Conservation (phyloP, 106 monocot species). For the Allium sativum region DNA sequence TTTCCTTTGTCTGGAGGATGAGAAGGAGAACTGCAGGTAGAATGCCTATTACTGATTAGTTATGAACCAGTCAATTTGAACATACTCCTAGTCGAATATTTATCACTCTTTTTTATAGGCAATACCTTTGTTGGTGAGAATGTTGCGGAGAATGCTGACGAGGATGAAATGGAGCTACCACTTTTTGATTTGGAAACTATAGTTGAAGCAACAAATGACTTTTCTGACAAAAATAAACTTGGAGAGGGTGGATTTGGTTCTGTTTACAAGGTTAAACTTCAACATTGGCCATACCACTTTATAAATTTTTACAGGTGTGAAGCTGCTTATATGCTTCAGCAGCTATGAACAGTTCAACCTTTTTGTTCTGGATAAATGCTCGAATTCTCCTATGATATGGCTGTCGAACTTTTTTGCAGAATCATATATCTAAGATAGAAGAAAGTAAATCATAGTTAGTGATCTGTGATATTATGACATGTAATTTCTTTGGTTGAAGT, state of each 20-base stretch:
- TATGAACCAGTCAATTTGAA: background rate
- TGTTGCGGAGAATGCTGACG: slow-evolving; percentile 1
- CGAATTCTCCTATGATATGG: background rate
- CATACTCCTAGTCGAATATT: background rate
- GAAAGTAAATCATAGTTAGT: no score
- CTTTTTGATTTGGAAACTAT: slow-evolving; percentile 12
- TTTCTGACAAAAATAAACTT: slow-evolving; percentile 15
- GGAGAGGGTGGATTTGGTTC: slow-evolving; percentile 23
- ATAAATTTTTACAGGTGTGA: no score
- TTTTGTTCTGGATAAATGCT: background rate
- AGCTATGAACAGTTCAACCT: background rate
- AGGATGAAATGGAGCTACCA: slow-evolving; percentile 16
- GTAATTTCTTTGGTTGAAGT: no score
- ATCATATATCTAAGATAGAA: no score
- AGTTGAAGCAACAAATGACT: slow-evolving; percentile 12
- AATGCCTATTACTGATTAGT: background rate
- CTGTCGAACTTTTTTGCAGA: background rate
- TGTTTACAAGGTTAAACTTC: slow-evolving; percentile 18
- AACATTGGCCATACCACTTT: background rate
- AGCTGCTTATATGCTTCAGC: no score
- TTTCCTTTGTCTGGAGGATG: background rate
- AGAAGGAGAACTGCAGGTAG: background rate
- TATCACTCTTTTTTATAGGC: background rate
- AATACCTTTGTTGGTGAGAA: background rate
- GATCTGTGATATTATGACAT: no score